Base-by-base conservation (phyloP, 352 stramenopile species). In the Globisporangium solare region DNA sequence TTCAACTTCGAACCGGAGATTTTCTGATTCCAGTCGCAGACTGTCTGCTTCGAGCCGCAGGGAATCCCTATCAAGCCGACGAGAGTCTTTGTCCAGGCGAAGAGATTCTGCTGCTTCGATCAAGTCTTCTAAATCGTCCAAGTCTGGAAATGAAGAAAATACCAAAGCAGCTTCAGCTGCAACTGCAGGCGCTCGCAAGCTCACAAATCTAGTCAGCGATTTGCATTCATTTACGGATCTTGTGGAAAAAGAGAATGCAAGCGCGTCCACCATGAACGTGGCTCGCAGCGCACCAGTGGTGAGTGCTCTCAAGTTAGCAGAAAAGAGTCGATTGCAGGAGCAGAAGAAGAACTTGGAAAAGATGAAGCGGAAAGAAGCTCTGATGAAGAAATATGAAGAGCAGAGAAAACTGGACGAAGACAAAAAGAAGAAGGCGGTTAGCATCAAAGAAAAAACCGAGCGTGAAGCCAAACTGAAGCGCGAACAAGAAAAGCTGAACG, bases 141-240 rank as follows among this genome's bases (percentile, higher is more conserved):
- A 67, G 35, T 79, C 71, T 2, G 53, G 31, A n/a, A 60, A 17
- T 43, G 39, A 43, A n/a, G 18, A 52, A 61, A 27, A 52, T 2
- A 32, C 12, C n/a, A 60, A 56, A 31, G 13, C 46, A 7, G 18
- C 56, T 11, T 21, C 37, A 7, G 24, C 47, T 42, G 18, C 47
- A 31, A 39, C 15, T 13, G 39, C 11, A 22, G 58, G 54, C 5
- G 52, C 56, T 31, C 75, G 74, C 22, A 83, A 69, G 21, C 76
- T 74, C 15, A 31, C 71, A 1, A 92, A 94, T 59, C 68, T 92
- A 2, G 69, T 91, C 4, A 89, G 75, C 48, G 80, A 74, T 8
- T 40, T 94, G 22, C 82, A 92, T 41, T 92, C 82, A 12, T 83
- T 92, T 53, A 82, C 76, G 8, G 68, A 74, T n/a, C 57, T 94